Conservation (phyloP, 441 rosid genomes). For the Theobroma grandiflorum region DNA sequence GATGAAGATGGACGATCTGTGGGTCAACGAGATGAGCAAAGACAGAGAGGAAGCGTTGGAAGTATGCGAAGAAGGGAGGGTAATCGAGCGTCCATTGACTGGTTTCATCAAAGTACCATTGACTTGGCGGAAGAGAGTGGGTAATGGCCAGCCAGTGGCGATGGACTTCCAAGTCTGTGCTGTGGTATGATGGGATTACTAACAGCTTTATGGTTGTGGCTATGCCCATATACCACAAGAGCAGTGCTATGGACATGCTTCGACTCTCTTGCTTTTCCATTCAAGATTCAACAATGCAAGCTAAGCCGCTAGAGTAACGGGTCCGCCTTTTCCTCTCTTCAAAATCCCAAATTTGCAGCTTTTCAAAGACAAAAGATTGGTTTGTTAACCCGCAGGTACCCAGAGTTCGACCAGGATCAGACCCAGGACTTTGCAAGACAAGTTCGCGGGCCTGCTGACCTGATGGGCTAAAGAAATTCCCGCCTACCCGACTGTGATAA, state of each 20-base stretch:
- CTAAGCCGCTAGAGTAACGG: no score
- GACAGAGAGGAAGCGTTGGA: slow-evolving; percentile 74
- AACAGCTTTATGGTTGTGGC: slow-evolving; percentile 72
- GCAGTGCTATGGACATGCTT: slow-evolving; percentile 22
- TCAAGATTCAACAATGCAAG: not conserved
- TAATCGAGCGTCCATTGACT: slow-evolving; percentile 98
- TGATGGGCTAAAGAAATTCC: no score
- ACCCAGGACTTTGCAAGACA: no score
- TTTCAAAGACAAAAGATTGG: no score
- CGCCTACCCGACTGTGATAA: no score
- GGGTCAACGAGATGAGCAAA: slow-evolving; percentile 73
- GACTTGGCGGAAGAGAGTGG: slow-evolving; percentile 76
- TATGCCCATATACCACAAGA: slow-evolving; percentile 69
- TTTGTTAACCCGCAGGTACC: no score
- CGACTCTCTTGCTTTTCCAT: slow-evolving; percentile 37
- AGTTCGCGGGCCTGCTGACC: no score
- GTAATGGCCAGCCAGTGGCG: slow-evolving; percentile 96
- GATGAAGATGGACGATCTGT: slow-evolving; percentile 58
- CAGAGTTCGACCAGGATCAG: no score
- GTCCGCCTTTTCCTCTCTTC: no score
- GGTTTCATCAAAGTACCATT: slow-evolving; percentile 87
- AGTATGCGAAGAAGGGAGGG: slow-evolving; percentile 94
- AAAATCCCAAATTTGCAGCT: no score
- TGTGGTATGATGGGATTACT: slow-evolving; percentile 82
- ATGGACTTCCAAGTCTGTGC: slow-evolving; percentile 95